Percentiles rank a stretch among this genome's conserved stretches.
Conservation (phyloP, 2,329 filamentous ascomycete species). For the Pseudogymnoascus sp. region DNA sequence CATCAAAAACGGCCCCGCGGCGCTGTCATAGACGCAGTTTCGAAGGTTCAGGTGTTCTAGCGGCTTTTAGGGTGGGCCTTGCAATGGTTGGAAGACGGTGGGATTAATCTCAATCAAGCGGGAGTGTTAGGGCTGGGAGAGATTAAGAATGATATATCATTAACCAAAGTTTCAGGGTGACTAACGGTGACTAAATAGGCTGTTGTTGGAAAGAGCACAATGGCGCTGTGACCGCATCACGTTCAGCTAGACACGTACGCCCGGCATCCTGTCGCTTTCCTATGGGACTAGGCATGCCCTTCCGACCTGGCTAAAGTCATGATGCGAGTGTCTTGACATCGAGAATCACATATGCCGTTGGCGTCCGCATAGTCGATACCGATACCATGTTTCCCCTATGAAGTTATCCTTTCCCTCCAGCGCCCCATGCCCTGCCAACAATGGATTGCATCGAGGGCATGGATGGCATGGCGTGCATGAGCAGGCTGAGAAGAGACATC, state of each 20-base stretch:
- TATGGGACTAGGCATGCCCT: not conserved
- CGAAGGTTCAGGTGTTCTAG: not conserved
- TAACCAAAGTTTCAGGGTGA: not conserved
- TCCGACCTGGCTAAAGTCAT: not conserved
- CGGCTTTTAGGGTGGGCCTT: not conserved
- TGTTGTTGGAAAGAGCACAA: constrained; percentile 5
- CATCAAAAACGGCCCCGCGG: not conserved
- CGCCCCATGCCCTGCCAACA: not conserved
- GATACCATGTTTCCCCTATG: not conserved
- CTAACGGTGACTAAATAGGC: not conserved
- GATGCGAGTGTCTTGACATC: not conserved
- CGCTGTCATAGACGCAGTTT: not conserved
- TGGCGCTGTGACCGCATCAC: constrained; percentile 1
- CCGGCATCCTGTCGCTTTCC: not conserved
- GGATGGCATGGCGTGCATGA: not conserved
- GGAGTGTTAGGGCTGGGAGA: not conserved
- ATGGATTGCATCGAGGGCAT: not conserved
- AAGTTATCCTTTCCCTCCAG: not conserved
- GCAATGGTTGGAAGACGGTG: not conserved
- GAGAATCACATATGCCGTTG: not conserved
- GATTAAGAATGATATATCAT: constrained; percentile 5
- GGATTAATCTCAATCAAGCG: not conserved
- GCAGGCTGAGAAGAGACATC: not conserved
- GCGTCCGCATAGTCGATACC: not conserved
- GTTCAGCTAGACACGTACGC: not conserved